These are phyloP conservation scores for Trichocomaceae sp. DNA, from an alignment of 2,329 filamentous ascomycete genomes.

Conservation along the genomic window DNA sequence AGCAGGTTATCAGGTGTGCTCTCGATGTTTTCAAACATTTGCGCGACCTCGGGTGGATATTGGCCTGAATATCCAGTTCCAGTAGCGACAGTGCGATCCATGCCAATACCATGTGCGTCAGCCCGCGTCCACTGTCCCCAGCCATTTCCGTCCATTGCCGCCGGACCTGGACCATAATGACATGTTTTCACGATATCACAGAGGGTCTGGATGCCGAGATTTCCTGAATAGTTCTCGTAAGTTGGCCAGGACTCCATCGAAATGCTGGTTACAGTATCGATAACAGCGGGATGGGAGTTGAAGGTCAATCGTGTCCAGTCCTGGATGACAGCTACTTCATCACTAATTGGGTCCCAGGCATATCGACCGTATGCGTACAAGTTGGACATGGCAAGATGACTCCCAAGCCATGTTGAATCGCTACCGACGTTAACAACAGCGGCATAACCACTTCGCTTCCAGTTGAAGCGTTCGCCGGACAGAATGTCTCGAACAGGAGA, in stretches of 20 bases:
- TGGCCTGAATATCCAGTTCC: slow-evolving; percentile 61
- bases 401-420: slow-evolving; percentile 62
- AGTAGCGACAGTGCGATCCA: slow-evolving; percentile 64
- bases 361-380: slow-evolving; percentile 62
- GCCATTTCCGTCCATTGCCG: slow-evolving; percentile 54
- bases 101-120: slow-evolving; percentile 53
- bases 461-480: slow-evolving; percentile 53
- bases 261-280: slow-evolving; percentile 55
- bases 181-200: slow-evolving; percentile 57
- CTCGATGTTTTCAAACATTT: slow-evolving; percentile 52
- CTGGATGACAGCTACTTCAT: slow-evolving; percentile 48
- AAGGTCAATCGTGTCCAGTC: slow-evolving; percentile 67
- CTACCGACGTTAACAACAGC: slow-evolving; percentile 62
- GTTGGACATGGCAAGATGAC: slow-evolving; percentile 64
- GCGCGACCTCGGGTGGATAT: slow-evolving; percentile 56
- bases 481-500: slow-evolving; percentile 57
- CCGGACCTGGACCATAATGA: slow-evolving; percentile 63
- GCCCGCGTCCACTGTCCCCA: slow-evolving; percentile 70
- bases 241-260: slow-evolving; percentile 64
- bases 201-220: slow-evolving; percentile 63
- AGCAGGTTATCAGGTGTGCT: slow-evolving; percentile 62
- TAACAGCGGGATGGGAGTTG: slow-evolving; percentile 47
- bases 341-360: slow-evolving; percentile 55
- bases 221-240: slow-evolving; percentile 65
- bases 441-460: slow-evolving; percentile 55